phyloP scores from a whole-genome alignment of 257 asterid species.

The Solanum pinnatisectum region DNA sequence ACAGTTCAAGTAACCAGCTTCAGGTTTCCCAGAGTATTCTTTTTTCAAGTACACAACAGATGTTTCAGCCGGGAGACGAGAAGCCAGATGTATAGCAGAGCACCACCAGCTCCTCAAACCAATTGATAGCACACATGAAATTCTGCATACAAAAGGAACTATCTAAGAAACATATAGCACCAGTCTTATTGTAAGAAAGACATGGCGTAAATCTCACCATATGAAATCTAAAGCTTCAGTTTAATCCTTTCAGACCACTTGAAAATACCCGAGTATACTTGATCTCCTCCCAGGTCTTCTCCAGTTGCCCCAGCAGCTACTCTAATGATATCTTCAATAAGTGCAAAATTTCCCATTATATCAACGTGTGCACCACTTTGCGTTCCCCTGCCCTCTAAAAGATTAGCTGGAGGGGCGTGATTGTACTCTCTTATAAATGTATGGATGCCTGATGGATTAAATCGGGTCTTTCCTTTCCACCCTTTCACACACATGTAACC shows the following conservation, averaged over 20 bases:
- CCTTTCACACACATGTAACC: constrained; percentile 72
- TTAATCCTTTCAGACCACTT: constrained; percentile 69
- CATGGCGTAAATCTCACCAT: constrained; percentile 16
- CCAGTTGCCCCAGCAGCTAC: constrained; percentile 83
- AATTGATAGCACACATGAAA: background rate
- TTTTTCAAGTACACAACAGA: background rate
- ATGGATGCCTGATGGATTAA: constrained; percentile 71
- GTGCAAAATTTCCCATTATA: constrained; percentile 73
- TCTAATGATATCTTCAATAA: constrained; percentile 67
- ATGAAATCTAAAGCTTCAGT: constrained; percentile 30
- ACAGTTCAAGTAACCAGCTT: background rate
- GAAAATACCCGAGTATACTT: constrained; percentile 58
- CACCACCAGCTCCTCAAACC: background rate
- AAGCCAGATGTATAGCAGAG: background rate
- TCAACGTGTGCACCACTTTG: constrained; percentile 88
- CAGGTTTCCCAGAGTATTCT: background rate
- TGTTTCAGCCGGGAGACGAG: background rate
- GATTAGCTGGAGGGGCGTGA: constrained; percentile 62
- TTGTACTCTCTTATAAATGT: constrained; percentile 56
- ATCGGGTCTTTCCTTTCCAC: constrained; percentile 74
- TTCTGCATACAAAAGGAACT: background rate
- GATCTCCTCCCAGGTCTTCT: constrained; percentile 68
- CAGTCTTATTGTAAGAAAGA: background rate
- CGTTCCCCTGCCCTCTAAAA: constrained; percentile 77
- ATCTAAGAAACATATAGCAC: background rate